A percentile compares a stretch with the other conserved stretches of the same genome.
These are phyloP conservation scores for Penicillium pulvis DNA, from an alignment of 495 filamentous ascomycete species.

Conservation along the genomic window DNA sequence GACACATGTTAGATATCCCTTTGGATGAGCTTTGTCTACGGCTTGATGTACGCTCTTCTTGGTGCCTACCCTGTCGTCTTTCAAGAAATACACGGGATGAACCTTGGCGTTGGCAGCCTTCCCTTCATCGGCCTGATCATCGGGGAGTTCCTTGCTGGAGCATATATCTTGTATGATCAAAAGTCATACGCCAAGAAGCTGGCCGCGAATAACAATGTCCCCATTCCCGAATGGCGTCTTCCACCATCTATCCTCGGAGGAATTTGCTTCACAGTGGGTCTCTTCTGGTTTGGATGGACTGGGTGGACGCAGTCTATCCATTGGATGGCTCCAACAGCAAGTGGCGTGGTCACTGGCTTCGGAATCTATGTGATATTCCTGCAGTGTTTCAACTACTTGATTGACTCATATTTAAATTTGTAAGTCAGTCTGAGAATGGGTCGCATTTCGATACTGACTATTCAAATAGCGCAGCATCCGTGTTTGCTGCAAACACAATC, in stretches of 20 bases:
- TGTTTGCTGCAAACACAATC: conserved; percentile 88
- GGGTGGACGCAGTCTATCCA: conserved; percentile 37
- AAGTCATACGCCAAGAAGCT: conserved; percentile 33
- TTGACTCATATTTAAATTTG: conserved; percentile 63
- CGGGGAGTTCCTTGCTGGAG: conserved; percentile 38
- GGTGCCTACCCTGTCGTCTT: conserved; percentile 46
- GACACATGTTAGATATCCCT: conserved; percentile 42
- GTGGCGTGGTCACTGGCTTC: conserved; percentile 36
- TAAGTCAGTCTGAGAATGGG: conserved; percentile 38
- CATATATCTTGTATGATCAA: conserved; percentile 29
- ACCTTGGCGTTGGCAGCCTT: conserved; percentile 39
- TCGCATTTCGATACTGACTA: conserved; percentile 3
- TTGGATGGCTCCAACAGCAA: conserved; percentile 43
- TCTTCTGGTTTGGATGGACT: conserved; percentile 56
- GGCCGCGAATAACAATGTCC: conserved; percentile 35
- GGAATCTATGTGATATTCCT: conserved; percentile 43
- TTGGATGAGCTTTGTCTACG: conserved; percentile 51
- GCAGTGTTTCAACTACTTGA: conserved; percentile 44
- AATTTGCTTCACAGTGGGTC: conserved; percentile 50
- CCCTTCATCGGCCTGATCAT: conserved; percentile 45
- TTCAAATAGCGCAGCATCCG: conserved; percentile 70
- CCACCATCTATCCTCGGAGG: conserved; percentile 52
- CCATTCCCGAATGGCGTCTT: conserved; percentile 40
- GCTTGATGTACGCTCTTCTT: conserved; percentile 46
- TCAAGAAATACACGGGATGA: conserved; percentile 39